phyloP scores from a whole-genome alignment of 495 filamentous ascomycete species.

The Xylaria sp. region DNA sequence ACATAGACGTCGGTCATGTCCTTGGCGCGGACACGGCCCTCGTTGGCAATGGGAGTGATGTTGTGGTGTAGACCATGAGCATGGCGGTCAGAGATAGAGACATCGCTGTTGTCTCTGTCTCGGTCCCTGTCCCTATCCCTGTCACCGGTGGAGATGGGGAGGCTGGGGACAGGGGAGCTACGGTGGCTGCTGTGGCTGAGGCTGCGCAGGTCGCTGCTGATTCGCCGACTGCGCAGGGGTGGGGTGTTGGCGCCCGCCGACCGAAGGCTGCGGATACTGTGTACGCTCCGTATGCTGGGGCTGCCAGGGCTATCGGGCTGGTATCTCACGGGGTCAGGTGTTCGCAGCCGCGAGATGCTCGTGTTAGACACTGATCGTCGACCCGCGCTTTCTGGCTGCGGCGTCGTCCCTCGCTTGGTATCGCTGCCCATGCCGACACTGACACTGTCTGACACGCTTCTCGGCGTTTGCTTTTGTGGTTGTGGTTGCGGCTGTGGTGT shows the following conservation, averaged over 20 bases:
- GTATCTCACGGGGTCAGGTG: constrained; percentile 59
- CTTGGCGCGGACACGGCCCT: constrained; percentile 81
- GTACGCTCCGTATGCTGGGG: constrained; percentile 52
- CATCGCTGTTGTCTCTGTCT: constrained; percentile 1
- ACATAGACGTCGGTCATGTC: constrained; percentile 95
- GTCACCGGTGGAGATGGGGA: constrained; percentile 23
- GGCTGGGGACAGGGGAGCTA: constrained; percentile 30
- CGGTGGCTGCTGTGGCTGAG: constrained; percentile 53
- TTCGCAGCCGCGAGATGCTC: constrained; percentile 60
- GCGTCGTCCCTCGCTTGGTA: constrained; percentile 29
- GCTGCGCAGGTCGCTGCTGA: constrained; percentile 81
- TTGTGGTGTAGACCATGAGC: constrained; percentile 57
- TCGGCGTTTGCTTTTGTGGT: constrained; percentile 33
- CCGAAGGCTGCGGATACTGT: constrained; percentile 28
- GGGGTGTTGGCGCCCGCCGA: constrained; percentile 57
- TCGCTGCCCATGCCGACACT: too few species aligned
- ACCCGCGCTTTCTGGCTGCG: constrained; percentile 45
- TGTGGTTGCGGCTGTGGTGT: too few species aligned
- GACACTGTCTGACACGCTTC: constrained; percentile 46
- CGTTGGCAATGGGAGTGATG: constrained; percentile 75
- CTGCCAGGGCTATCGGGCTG: constrained; percentile 68
- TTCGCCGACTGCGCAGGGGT: constrained; percentile 74
- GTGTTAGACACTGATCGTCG: constrained; percentile 53
- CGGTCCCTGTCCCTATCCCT: background rate
- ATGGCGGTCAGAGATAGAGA: constrained; percentile 43